phyloP scores from a whole-genome alignment of 2,329 filamentous ascomycete species.

The Paecilomyces dactylethromorphus region DNA sequence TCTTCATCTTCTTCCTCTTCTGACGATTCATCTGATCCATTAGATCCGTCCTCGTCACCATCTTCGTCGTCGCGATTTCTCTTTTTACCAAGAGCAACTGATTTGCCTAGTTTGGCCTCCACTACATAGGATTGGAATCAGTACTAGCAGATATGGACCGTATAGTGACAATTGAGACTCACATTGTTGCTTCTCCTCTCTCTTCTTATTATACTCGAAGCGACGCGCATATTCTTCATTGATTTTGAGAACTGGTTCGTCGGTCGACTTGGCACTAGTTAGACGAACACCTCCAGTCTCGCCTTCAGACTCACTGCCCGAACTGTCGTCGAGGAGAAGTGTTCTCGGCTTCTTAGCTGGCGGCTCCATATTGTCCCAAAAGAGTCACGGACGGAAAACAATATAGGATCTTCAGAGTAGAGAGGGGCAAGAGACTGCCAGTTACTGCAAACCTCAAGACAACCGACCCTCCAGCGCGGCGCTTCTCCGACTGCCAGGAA shows the following conservation, averaged over 20 bases:
- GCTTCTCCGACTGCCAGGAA: background rate
- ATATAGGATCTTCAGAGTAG: background rate
- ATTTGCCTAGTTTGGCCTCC: constrained; percentile 74
- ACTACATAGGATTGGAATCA: constrained; percentile 46
- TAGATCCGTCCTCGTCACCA: constrained; percentile 44
- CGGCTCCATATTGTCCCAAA: constrained; percentile 30
- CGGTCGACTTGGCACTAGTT: constrained; percentile 20
- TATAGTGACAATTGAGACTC: constrained; percentile 10
- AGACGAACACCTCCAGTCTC: constrained; percentile 35
- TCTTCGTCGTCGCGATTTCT: constrained; percentile 21
- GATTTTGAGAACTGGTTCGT: constrained; percentile 58
- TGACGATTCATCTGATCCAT: constrained; percentile 59
- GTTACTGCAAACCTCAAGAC: background rate
- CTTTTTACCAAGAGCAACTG: constrained; percentile 29
- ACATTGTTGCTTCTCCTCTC: constrained; percentile 67
- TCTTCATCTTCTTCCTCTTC: constrained; percentile 87
- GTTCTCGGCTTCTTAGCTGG: constrained; percentile 35
- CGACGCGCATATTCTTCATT: constrained; percentile 84
- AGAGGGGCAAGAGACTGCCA: background rate
- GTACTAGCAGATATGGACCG: constrained; percentile 7
- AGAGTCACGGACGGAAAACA: background rate
- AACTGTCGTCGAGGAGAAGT: constrained; percentile 32
- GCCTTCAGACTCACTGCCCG: constrained; percentile 30
- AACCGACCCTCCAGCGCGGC: background rate
- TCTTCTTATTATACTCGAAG: constrained; percentile 96